Evolutionary conservation across 768 basidiomycete genomes (phyloP), one percentile per base, ranked within the genome.

Genomic region (Astraeus odoratus): DNA sequence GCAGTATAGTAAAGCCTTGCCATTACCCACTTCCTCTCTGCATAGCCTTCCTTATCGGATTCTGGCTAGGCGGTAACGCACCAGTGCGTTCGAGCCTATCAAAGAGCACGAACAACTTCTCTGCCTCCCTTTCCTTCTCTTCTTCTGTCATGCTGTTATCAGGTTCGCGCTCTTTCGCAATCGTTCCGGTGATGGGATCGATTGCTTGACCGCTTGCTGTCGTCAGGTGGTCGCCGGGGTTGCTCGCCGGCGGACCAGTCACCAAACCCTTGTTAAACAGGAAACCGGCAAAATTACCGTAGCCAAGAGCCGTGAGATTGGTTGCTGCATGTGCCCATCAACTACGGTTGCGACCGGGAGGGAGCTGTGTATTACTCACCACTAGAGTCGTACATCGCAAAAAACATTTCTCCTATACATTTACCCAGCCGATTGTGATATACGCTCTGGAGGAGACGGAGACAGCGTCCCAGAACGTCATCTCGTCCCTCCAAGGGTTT

Each of bases 271-370:
- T 94, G 59, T 86, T 81, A 69, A 91, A 94, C 20, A 99, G 73
- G 73, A 91, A 87, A 1, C 96, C 96, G 0, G 93, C 91, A 33
- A 93, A 91, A 59, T 93, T 93, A 33, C 95, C 95, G 55, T 99
- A 99, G 6, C 95, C 95, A 42, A 96, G 76, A 4, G 80, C 75
- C n/a, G 80, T 77, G 13, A 98, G 69, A 0, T 72, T 76, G 5
- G 75, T 70, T n/a, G 86, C 91, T 82, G n/a, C n/a, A n/a, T n/a
- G n/a, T 12, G 3, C 31, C 9, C 37, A 49, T 39, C 24, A 35
- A 12, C 20, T 23, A 42, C 27, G 3, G 20, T 37, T 8, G 8
- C 18, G 13, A 13, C 10, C 16, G 5, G 45, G 6, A 39, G 8
- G 18, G n/a, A 12, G 5, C 4, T 23, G 18, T 45, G 8, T 20